A percentile compares a stretch with the other conserved stretches of the same genome.
Evolutionary conservation across 1,139 yeast species (phyloP).

Genomic region (Protomyces arabidopsidicola): DNA sequence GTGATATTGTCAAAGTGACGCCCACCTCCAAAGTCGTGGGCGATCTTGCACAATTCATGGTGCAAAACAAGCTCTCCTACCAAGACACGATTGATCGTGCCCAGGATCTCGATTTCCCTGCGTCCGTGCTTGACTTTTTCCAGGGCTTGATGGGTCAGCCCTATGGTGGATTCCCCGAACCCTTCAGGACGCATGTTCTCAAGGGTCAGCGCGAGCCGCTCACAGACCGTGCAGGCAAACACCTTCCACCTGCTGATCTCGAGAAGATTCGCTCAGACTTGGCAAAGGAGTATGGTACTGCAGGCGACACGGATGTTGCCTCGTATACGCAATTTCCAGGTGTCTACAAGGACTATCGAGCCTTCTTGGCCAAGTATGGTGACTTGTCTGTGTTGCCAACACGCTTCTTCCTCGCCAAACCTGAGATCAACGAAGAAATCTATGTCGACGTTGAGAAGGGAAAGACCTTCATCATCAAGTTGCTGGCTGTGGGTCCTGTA

Average conservation of each 20-base stretch:
- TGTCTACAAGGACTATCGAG: constrained; percentile 83
- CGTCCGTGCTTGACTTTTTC: constrained; percentile 93
- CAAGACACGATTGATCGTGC: constrained; percentile 88
- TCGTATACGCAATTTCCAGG: constrained; percentile 96
- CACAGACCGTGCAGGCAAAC: constrained; percentile 84
- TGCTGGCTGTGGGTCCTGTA: constrained; percentile 89
- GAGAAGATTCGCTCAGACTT: constrained; percentile 66
- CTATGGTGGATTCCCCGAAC: constrained; percentile 99
- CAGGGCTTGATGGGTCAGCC: constrained; percentile 99
- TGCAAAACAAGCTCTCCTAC: constrained; percentile 76
- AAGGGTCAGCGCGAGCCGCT: constrained; percentile 87
- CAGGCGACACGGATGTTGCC: constrained; percentile 85
- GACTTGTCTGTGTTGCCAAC: constrained; percentile 94
- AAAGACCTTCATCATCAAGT: constrained; percentile 83
- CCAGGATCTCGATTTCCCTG: constrained; percentile 91
- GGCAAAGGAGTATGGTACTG: constrained; percentile 49
- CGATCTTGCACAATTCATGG: constrained; percentile 98
- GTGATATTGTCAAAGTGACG: constrained; percentile 96
- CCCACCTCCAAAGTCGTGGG: constrained; percentile 99
- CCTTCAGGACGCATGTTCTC: constrained; percentile 83
- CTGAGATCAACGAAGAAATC: constrained; percentile 81
- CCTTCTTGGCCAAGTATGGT: constrained; percentile 71
- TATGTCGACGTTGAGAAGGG: constrained; percentile 89
- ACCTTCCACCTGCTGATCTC: constrained; percentile 76
- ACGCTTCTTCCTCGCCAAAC: constrained; percentile 78